Evolutionary conservation across 1,139 yeast genomes (phyloP).

Genomic region (Diutina ranongensis): DNA sequence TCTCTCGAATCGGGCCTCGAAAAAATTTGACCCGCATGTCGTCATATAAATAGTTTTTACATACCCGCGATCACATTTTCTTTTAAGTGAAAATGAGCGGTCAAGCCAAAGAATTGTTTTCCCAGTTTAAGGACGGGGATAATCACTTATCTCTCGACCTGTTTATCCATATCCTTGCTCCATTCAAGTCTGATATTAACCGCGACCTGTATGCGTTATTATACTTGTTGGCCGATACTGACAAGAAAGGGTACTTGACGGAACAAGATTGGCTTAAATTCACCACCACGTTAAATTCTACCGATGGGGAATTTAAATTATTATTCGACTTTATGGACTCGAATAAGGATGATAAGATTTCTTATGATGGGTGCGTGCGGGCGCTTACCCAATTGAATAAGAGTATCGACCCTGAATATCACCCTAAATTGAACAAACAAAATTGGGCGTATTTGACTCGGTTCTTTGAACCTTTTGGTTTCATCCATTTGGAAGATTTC

Average conservation of each 20-base stretch:
- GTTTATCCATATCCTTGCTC: slow-evolving; percentile 30
- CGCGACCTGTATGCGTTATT: slow-evolving; percentile 34
- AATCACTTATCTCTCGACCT: slow-evolving; percentile 20
- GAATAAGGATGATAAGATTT: slow-evolving; percentile 15
- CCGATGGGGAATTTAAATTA: slow-evolving; percentile 48
- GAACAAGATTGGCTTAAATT: slow-evolving; percentile 51
- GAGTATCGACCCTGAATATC: slow-evolving; percentile 32
- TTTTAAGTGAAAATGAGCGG: not conserved
- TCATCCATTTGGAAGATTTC: slow-evolving; percentile 29
- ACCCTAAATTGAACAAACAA: slow-evolving; percentile 30
- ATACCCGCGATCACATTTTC: not conserved
- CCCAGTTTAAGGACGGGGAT: slow-evolving; percentile 9
- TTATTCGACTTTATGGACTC: slow-evolving; percentile 35
- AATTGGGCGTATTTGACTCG: slow-evolving; percentile 35
- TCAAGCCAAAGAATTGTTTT: slow-evolving; percentile 4
- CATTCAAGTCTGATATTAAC: slow-evolving; percentile 32
- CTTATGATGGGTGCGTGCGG: slow-evolving; percentile 29
- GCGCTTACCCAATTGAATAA: slow-evolving; percentile 27
- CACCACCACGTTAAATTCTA: slow-evolving; percentile 39
- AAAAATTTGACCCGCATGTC: slow-evolving; percentile 4
- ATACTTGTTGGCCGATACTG: slow-evolving; percentile 53
- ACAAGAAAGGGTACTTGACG: slow-evolving; percentile 49
- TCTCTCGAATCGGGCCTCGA: not conserved
- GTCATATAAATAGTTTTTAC: not conserved
- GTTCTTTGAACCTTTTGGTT: slow-evolving; percentile 31